Percentiles rank a stretch among this genome's conserved stretches.
These are phyloP conservation scores for Phytophthora kernoviae DNA, from an alignment of 352 stramenopile genomes.

Conservation along the genomic window DNA sequence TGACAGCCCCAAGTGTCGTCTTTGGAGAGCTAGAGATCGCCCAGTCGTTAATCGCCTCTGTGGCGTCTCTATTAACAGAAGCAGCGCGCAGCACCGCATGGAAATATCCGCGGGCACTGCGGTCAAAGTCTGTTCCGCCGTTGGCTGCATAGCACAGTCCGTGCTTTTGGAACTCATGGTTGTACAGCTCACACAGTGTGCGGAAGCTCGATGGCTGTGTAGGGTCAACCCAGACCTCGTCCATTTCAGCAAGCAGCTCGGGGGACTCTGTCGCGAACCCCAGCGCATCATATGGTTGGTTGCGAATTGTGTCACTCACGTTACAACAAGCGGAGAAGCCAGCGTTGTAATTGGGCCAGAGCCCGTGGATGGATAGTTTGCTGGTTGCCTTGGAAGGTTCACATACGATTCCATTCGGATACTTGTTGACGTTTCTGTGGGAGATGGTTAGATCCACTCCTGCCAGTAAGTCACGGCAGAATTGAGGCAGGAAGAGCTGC, in stretches of 20 bases:
- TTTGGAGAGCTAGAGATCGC: constrained; percentile 16
- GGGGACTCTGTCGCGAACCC: constrained; percentile 30
- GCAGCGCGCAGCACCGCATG: constrained; percentile 29
- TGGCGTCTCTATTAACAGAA: constrained; percentile 19
- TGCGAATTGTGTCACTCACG: constrained; percentile 34
- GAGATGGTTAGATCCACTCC: constrained; percentile 56
- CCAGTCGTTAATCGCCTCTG: constrained; percentile 39
- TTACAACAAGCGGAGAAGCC: constrained; percentile 55
- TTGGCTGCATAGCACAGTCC: constrained; percentile 77
- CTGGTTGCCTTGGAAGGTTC: constrained; percentile 26
- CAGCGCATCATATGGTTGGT: constrained; percentile 40
- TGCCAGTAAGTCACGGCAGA: constrained; percentile 53
- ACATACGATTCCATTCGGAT: constrained; percentile 49
- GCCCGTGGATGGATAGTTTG: constrained; percentile 54
- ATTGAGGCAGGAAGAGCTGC: constrained; percentile 61
- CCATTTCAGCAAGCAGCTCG: constrained; percentile 44
- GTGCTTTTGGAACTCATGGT: constrained; percentile 91
- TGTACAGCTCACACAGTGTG: constrained; percentile 80
- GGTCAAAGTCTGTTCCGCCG: constrained; percentile 32
- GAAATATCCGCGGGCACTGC: constrained; percentile 41
- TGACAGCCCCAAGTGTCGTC: constrained; percentile 36
- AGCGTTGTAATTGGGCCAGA: constrained; percentile 57
- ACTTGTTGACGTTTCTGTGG: constrained; percentile 55
- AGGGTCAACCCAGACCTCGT: constrained; percentile 46
- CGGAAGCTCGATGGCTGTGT: constrained; percentile 46